A percentile compares a stretch with the other conserved stretches of the same genome.
These are phyloP conservation scores for Mucor indicus DNA, from an alignment of 371 early-diverging fungal species.

Conservation along the genomic window DNA sequence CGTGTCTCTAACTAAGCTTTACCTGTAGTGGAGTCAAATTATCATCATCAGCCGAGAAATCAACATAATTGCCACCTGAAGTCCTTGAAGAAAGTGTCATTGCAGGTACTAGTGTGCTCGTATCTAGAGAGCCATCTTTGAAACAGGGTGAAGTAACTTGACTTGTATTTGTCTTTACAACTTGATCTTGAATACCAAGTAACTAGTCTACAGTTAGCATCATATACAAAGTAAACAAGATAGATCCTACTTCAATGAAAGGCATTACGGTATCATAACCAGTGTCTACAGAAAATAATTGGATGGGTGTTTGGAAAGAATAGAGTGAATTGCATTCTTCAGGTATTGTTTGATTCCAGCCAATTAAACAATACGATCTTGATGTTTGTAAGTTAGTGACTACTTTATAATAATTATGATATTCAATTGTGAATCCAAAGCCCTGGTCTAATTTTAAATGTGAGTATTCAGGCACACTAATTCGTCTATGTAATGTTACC, in stretches of 20 bases:
- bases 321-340: conserved; percentile 1
- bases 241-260: conserved; percentile 20
- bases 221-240: neutral
- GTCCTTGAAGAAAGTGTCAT: conserved; percentile 1
- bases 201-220: conserved; percentile 1
- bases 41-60: conserved; percentile 15
- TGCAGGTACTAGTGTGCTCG: neutral
- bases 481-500: neutral
- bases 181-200: conserved; percentile 9
- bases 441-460: too few relatives aligned
- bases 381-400: conserved; percentile 7
- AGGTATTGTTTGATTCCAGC: conserved; percentile 9
- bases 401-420: conserved; percentile 26
- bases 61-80: neutral
- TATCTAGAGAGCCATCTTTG: neutral
- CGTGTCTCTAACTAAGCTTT: neutral
- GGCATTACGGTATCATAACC: conserved; percentile 13
- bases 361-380: conserved; percentile 16
- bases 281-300: conserved; percentile 3
- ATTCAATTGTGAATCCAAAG: conserved; percentile 25
- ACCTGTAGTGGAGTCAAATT: conserved; percentile 18
- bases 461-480: too few relatives aligned
- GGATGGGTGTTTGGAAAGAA: conserved; percentile 1
- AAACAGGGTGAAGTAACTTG: conserved; percentile 20
- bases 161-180: neutral